Base-by-base conservation (phyloP, 805 yeast species). In the Yarrowia osloensis region DNA sequence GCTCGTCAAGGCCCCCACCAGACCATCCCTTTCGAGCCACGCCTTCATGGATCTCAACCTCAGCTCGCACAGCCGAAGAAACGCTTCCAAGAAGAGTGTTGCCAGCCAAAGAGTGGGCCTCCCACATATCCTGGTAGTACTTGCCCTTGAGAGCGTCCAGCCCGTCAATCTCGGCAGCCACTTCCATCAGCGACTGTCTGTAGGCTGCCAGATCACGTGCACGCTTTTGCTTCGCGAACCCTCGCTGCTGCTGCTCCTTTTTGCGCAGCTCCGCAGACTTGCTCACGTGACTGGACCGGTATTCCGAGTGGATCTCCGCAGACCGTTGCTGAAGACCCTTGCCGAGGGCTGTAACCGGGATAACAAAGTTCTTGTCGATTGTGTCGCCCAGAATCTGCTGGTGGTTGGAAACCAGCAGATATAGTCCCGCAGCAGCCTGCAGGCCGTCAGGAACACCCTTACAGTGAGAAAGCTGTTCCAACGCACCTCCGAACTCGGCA, bases 11-110 rank as follows among this genome's bases (percentile, higher is more conserved):
- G 0, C 97, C 97, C 29, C 94, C 95, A 15, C 96, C 97, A 4
- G 88, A 83, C 90, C 92, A 88, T 4, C 96, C 95, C 73, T 91
- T 91, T 67, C 86, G 81, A 0, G 96, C 96, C 24, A 91, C 85
- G 29, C 89, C 88, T 72, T 90, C 96, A 71, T 85, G 86, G 21
- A 91, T 85, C 72, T 90, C 95, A 19, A 91, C 85, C 74, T 91
- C 94, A 2, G 95, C 93, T 61, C 91, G 79, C 1, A 90, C 87
- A 5, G 89, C 80, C 0, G 88, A 81, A 0, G 91, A 88, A 1
- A 90, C 81, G 65, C 82, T 80, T 21, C 77, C 75, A 54, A 89
- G 79, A 4, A 90, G 78, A 28, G 80, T 77, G 28, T 80, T 78
- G 44, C 88, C 86, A n/a, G 89, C 83, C 39, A 84, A 82, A 71